Conservation (phyloP, 129 eudicot species). For the Rutidosis leptorrhynchoides region DNA sequence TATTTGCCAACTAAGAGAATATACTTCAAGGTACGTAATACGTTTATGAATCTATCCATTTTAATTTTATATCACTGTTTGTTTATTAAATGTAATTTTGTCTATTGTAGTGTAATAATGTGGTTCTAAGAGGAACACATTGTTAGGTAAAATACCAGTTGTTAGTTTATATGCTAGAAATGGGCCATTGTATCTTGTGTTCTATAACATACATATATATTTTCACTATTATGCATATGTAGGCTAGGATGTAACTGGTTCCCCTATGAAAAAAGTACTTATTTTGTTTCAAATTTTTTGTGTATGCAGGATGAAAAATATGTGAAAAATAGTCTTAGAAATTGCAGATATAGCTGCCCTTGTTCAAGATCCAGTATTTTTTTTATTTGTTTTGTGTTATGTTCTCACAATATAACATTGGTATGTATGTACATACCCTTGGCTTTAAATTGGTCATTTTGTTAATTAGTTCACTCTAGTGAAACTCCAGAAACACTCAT, state of each 20-base stretch:
- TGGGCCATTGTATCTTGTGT: neutral
- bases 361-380: conserved; percentile 8
- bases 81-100: neutral
- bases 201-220: too few relatives aligned
- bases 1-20: conserved; percentile 81
- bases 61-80: neutral
- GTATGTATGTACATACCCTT: conserved; percentile 5
- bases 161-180: conserved; percentile 15
- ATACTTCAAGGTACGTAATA: too few relatives aligned
- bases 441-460: neutral
- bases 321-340: conserved; percentile 18
- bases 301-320: conserved; percentile 28
- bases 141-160: neutral
- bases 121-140: neutral
- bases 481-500: neutral
- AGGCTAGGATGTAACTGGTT: neutral
- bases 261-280: neutral
- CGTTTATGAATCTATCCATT: neutral
- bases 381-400: conserved; percentile 14
- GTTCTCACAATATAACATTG: conserved; percentile 10
- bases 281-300: neutral
- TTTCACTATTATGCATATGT: neutral
- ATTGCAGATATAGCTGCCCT: conserved; percentile 14
- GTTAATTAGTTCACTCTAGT: conserved; percentile 1
- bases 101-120: neutral